phyloP scores from a whole-genome alignment of 176 grass and related monocot species.

The Chrysopogon serrulatus region DNA sequence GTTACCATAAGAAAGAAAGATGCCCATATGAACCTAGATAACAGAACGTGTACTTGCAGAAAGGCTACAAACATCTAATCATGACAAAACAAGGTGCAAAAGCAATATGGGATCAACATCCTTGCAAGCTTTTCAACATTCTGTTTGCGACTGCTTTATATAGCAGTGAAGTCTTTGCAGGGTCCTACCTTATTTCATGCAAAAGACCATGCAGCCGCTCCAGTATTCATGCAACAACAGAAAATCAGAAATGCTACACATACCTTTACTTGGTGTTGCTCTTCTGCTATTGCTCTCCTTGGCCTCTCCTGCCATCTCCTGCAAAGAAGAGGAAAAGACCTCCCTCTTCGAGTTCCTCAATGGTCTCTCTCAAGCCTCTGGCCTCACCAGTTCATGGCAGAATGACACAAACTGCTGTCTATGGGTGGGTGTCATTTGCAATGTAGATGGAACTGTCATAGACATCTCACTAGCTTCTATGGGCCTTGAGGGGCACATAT shows the following conservation, averaged over 20 bases:
- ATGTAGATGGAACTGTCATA: neutral
- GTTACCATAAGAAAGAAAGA: neutral
- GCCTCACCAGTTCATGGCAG: constrained; percentile 19
- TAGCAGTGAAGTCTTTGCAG: neutral
- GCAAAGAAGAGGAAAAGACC: constrained; percentile 20
- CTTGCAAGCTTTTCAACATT: neutral
- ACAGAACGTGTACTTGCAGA: neutral
- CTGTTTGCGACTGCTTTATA: neutral
- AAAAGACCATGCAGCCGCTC: constrained; percentile 4
- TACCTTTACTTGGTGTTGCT: neutral
- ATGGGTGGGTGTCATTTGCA: constrained; percentile 39
- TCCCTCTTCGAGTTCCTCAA: constrained; percentile 29
- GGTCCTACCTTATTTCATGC: neutral
- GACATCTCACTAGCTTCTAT: constrained; percentile 18
- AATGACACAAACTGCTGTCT: constrained; percentile 28
- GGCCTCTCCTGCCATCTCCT: constrained; percentile 13
- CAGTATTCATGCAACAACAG: neutral
- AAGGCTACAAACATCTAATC: neutral
- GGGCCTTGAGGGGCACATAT: constrained; percentile 34
- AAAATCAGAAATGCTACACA: neutral
- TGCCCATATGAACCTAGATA: neutral
- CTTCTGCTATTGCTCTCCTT: neutral
- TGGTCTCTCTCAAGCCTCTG: neutral
- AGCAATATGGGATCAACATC: neutral
- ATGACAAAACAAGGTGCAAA: neutral